Base-by-base conservation (phyloP, 768 basidiomycete genomes). In the Nidularia pulvinata region DNA sequence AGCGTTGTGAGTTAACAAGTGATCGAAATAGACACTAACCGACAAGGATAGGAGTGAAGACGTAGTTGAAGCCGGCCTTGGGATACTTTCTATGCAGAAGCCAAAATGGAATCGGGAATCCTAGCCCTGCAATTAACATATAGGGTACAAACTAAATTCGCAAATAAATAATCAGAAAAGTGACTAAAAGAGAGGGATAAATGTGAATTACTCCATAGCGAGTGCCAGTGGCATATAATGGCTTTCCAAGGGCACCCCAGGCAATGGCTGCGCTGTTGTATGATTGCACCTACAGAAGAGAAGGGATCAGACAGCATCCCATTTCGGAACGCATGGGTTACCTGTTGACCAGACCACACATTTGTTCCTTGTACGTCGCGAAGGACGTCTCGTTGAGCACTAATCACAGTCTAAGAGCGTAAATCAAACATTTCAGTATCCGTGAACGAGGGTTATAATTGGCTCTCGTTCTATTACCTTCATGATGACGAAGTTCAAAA, bases 271-370 rank as follows among this genome's bases (percentile, higher is more conserved):
- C 74, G 46, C 71, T 77, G 66, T 83, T 82, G 62, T 79, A 82
- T 7, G 64, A 62, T 65, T 79, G 76, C 2, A 77, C 70, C 65
- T 67, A 43, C 10, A 35, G 11, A 5, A 25, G 6, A 14, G n/a
- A n/a, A n/a, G n/a, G n/a, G n/a, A 13, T 13, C 22, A 1, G 16
- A 16, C 33, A n/a, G 9, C 6, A 7, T 32, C 11, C n/a, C 44
- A 4, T 13, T 5, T 30, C 25, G 32, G 33, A 51, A 6, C 9
- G 16, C 14, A n/a, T n/a, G 47, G 33, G 54, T 34, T 37, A 68
- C 74, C 61, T 81, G 79, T 60, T 81, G 80, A 6, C 81, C 81
- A 35, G 76, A 80, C 80, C 81, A 83, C 43, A 82, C 74, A 63
- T 80, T 80, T 4, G 77, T 69, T 22, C 79, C 80, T 56, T 81